phyloP scores from a whole-genome alignment of 2,329 filamentous ascomycete genomes.

The Scedosporium dehoogii region DNA sequence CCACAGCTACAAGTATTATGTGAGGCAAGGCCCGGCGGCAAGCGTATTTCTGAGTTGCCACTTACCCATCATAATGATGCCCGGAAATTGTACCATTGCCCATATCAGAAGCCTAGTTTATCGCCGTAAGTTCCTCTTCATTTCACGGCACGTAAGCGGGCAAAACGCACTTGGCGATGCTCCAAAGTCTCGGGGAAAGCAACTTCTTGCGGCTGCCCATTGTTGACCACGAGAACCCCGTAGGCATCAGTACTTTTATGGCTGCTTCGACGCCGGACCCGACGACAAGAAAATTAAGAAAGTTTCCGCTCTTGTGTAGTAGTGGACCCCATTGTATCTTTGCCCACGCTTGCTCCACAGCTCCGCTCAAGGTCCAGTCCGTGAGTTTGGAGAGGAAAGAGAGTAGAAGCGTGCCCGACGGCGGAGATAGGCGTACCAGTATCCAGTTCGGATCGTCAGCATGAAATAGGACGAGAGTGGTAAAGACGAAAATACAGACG shows the following conservation, averaged over 20 bases:
- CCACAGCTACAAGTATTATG: neutral
- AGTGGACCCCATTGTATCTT: neutral
- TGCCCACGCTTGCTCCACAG: neutral
- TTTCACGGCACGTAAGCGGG: neutral
- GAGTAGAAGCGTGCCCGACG: slow-evolving; percentile 7
- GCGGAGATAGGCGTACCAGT: neutral
- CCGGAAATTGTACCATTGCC: neutral
- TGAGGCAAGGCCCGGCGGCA: neutral
- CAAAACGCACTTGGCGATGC: neutral
- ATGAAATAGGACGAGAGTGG: neutral
- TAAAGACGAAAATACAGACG: neutral
- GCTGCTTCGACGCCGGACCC: neutral
- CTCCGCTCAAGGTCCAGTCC: slow-evolving; percentile 6
- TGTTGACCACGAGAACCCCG: neutral
- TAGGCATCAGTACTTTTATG: neutral
- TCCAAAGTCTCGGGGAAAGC: neutral
- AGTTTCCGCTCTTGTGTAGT: neutral
- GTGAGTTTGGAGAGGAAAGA: neutral
- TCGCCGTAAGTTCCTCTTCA: neutral
- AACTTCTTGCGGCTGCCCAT: neutral
- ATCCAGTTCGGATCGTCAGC: neutral
- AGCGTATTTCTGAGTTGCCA: neutral
- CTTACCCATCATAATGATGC: neutral
- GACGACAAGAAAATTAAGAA: neutral
- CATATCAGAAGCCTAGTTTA: neutral